Percentiles rank a stretch among this genome's conserved stretches.
Evolutionary conservation across 345 rosid genomes (phyloP).

Genomic region (Euclidium syriacum): DNA sequence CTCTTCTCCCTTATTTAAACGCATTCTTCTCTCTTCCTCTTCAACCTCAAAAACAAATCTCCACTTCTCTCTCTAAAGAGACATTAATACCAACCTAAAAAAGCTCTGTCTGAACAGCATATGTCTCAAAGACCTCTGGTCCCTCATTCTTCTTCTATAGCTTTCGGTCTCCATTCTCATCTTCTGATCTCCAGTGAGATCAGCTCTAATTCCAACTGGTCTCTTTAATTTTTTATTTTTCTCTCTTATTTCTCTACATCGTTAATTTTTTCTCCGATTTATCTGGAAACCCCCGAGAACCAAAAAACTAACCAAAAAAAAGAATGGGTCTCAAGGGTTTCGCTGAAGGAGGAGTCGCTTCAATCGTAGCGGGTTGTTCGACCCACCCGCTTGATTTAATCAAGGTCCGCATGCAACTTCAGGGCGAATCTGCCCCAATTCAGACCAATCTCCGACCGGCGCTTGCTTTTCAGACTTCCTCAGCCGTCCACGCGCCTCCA

Average conservation of each 20-base stretch:
- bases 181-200: conserved; percentile 68
- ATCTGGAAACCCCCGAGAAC: neutral
- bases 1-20: conserved; percentile 11
- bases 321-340: conserved; percentile 77
- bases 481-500: conserved; percentile 29
- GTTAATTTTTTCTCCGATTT: neutral
- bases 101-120: conserved; percentile 25
- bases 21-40: conserved; percentile 3
- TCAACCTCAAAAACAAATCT: conserved; percentile 15
- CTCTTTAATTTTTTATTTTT: conserved; percentile 4
- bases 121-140: conserved; percentile 77
- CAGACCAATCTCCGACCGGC: conserved; percentile 57
- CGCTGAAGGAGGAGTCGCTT: conserved; percentile 87
- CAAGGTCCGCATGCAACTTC: conserved; percentile 90
- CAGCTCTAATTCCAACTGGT: conserved; percentile 52
- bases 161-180: conserved; percentile 65
- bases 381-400: conserved; percentile 87
- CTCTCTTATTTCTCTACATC: neutral
- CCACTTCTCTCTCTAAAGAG: neutral
- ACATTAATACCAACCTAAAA: neutral
- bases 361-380: conserved; percentile 68
- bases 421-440: conserved; percentile 53
- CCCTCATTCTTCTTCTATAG: conserved; percentile 66
- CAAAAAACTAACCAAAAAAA: too few species aligned
- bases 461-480: conserved; percentile 45